Base-by-base conservation (phyloP, 2,329 filamentous ascomycete genomes). In the Pseudogymnoascus sp. region DNA sequence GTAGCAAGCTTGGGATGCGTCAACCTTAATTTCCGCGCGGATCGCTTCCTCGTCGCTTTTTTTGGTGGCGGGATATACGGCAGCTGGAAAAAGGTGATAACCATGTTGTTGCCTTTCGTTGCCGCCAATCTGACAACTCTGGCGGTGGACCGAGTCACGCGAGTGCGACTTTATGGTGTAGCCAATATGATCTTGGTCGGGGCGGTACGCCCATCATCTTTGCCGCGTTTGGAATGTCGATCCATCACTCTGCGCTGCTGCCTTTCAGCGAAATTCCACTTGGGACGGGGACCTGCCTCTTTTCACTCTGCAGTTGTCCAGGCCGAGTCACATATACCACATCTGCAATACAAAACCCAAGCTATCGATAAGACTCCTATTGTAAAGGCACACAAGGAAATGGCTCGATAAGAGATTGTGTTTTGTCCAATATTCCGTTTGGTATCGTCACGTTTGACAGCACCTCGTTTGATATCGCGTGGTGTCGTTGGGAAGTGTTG, bases 281-380 rank as follows among this genome's bases (percentile, higher is more conserved):
- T 18, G 45, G 45, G 26, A 52, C 45, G 45, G 45, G n/a, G 23
- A 52, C 45, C 23, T 52, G 45, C 45, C 26, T 52, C 26, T 30
- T 12, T 52, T 52, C 26, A 52, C 45, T 30, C 45, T 52, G 45
- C 45, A 52, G 45, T 19, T 10, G 26, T 52, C 26, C 45, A 52
- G 45, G 45, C 45, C 45, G 45, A 52, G 45, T 52, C 45, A 52
- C 45, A 52, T 52, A 52, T 30, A 28, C 45, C 23, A 23, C n/a
- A 12, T n/a, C 45, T 30, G 45, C 45, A 30, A 30, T 30, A 52
- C n/a, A 18, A 18, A 30, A 52, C 45, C 45, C 45, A 52, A 19
- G 23, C 15, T 30, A 28, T 18, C 26, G 45, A 52, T 30, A 52
- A 52, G 45, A 52, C n/a, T 30, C 9, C 12, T 30, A 8, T 52